A percentile compares a stretch with the other conserved stretches of the same genome.
These are phyloP conservation scores for Metschnikowia santaceciliae DNA, from an alignment of 805 yeast species.

Conservation along the genomic window DNA sequence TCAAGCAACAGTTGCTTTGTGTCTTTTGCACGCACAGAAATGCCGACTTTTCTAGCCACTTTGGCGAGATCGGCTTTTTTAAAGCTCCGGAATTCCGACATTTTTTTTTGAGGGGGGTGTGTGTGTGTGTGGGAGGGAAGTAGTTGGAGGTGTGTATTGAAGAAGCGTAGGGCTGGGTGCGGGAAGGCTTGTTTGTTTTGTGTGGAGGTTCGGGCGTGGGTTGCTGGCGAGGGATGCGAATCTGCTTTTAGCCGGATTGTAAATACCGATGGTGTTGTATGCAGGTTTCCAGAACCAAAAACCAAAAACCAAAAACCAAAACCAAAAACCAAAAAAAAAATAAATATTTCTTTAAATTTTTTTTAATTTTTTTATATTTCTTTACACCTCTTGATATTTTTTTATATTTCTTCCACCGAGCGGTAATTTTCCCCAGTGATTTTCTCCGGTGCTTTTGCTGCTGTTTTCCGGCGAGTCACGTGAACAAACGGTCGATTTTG, in stretches of 20 bases:
- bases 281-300: not conserved
- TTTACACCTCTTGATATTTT: too few relatives aligned
- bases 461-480: too few relatives aligned
- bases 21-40: constrained; percentile 34
- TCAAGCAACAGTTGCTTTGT: constrained; percentile 40
- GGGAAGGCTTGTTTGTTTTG: too few relatives aligned
- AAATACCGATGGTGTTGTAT: not conserved
- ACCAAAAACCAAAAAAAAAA: too few relatives aligned
- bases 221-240: constrained; percentile 5
- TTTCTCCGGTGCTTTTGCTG: too few relatives aligned
- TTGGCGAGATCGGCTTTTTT: constrained; percentile 40
- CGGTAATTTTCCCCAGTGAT: too few relatives aligned
- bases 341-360: too few relatives aligned
- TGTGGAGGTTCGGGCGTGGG: not conserved
- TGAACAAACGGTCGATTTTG: too few relatives aligned
- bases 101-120: constrained; percentile 3
- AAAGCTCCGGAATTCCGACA: constrained; percentile 33
- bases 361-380: too few relatives aligned
- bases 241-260: not conserved
- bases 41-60: constrained; percentile 33
- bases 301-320: too few relatives aligned
- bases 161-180: too few relatives aligned
- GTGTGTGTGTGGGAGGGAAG: not conserved
- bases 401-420: too few relatives aligned
- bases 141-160: not conserved